Conservation (phyloP, 2,329 filamentous ascomycete species). For the Botryotinia globosa region DNA sequence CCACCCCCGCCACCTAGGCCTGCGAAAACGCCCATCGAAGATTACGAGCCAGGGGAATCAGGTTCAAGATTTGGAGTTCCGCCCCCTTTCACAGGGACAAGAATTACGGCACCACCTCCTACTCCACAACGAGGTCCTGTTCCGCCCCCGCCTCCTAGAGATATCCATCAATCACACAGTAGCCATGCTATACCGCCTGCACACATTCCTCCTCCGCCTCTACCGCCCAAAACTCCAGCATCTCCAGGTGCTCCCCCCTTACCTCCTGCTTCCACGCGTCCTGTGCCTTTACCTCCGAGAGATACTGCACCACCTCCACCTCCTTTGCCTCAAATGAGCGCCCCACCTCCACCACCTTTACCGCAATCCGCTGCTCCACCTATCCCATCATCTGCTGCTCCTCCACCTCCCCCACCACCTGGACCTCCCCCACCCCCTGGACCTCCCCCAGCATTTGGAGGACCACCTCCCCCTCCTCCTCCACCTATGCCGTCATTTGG, state of each 20-base stretch:
- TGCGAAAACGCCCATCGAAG: conserved; percentile 68
- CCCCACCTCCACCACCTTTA: conserved; percentile 42
- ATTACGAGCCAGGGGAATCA: conserved; percentile 50
- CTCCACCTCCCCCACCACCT: conserved; percentile 41
- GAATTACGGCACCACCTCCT: conserved; percentile 66
- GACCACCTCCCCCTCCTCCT: conserved; percentile 46
- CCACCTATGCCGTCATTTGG: conserved; percentile 38
- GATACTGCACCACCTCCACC: conserved; percentile 40
- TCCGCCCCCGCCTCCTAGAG: conserved; percentile 63
- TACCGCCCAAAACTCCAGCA: conserved; percentile 47
- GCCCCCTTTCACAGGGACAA: conserved; percentile 70
- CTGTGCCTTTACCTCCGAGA: conserved; percentile 37
- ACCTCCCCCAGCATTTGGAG: conserved; percentile 38
- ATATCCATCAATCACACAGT: conserved; percentile 49
- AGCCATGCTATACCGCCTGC: conserved; percentile 42
- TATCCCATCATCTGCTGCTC: conserved; percentile 38
- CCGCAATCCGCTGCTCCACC: conserved; percentile 40
- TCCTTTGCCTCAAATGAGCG: conserved; percentile 36
- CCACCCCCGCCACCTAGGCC: conserved; percentile 68
- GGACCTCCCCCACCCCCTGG: conserved; percentile 33
- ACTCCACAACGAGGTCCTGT: conserved; percentile 68
- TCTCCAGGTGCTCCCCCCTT: conserved; percentile 47
- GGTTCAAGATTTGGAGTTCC: conserved; percentile 69
- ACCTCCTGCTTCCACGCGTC: conserved; percentile 51
- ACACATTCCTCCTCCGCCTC: conserved; percentile 39